These are phyloP conservation scores for Pestalotiopsis sp. DNA, from an alignment of 2,329 filamentous ascomycete species.

Conservation along the genomic window DNA sequence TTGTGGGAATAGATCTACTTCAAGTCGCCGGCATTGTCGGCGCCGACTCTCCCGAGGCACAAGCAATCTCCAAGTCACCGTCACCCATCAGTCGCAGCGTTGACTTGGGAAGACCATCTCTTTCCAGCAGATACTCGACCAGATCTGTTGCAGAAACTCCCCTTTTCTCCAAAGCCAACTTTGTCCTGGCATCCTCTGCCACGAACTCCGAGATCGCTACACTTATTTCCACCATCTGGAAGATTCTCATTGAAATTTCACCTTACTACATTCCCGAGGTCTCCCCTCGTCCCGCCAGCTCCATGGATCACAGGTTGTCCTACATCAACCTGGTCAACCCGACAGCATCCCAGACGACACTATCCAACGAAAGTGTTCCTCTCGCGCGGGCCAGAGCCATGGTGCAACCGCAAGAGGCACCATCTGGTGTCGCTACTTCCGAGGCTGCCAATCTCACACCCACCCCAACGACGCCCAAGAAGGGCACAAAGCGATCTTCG, in stretches of 20 bases:
- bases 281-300: constrained; percentile 11
- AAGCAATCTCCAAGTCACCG: constrained; percentile 18
- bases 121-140: constrained; percentile 27
- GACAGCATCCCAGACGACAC: constrained; percentile 15
- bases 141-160: constrained; percentile 23
- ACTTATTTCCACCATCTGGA: constrained; percentile 56
- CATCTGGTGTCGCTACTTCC: constrained; percentile 11
- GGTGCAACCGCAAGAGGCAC: constrained; percentile 21
- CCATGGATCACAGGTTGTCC: constrained; percentile 1
- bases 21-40: constrained; percentile 62
- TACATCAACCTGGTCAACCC: constrained; percentile 18
- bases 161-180: constrained; percentile 55
- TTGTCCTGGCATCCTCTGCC: constrained; percentile 57
- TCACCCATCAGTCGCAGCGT: constrained; percentile 13
- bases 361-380: constrained; percentile 21
- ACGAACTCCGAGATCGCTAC: constrained; percentile 54
- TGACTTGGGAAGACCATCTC: constrained; percentile 27
- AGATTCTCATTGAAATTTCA: constrained; percentile 47
- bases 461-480: not conserved
- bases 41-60: constrained; percentile 38
- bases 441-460: constrained; percentile 14
- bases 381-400: constrained; percentile 25
- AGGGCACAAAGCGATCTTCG: constrained; percentile 24
- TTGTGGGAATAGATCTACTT: constrained; percentile 58
- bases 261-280: constrained; percentile 48